These are phyloP conservation scores for Pochonia chlamydosporia DNA, from an alignment of 2,329 filamentous ascomycete genomes.

Conservation along the genomic window DNA sequence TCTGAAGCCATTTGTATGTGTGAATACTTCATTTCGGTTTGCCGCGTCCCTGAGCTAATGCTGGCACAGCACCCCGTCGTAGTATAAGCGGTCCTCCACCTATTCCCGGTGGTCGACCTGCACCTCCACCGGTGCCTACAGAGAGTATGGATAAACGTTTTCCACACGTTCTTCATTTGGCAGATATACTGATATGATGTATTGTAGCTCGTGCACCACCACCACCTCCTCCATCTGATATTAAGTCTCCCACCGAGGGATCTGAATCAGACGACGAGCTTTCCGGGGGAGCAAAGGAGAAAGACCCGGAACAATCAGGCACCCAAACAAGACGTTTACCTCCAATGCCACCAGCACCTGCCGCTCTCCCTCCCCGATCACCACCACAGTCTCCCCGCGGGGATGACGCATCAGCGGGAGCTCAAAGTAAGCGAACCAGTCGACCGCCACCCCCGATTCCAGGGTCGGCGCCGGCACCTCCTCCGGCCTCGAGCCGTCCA, in stretches of 20 bases:
- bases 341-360: slow-evolving; percentile 36
- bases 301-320: slow-evolving; percentile 31
- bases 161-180: background rate
- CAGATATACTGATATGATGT: background rate
- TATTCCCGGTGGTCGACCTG: slow-evolving; percentile 44
- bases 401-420: slow-evolving; percentile 39
- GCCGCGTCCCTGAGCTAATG: slow-evolving; percentile 21
- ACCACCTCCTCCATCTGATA: slow-evolving; percentile 43
- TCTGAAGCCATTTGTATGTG: slow-evolving; percentile 15
- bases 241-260: slow-evolving; percentile 65
- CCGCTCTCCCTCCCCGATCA: slow-evolving; percentile 22
- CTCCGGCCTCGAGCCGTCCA: slow-evolving; percentile 50
- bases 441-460: slow-evolving; percentile 57
- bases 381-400: slow-evolving; percentile 29
- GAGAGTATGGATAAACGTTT: slow-evolving; percentile 45
- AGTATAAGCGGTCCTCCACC: slow-evolving; percentile 35
- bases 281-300: slow-evolving; percentile 46
- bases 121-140: slow-evolving; percentile 51
- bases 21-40: background rate
- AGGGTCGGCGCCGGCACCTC: slow-evolving; percentile 38
- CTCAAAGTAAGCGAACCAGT: slow-evolving; percentile 47
- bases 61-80: slow-evolving; percentile 25
- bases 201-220: slow-evolving; percentile 58
- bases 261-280: slow-evolving; percentile 88
- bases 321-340: slow-evolving; percentile 25